phyloP scores from a whole-genome alignment of 2,329 filamentous ascomycete genomes.

The Pleomassaria siparia region DNA sequence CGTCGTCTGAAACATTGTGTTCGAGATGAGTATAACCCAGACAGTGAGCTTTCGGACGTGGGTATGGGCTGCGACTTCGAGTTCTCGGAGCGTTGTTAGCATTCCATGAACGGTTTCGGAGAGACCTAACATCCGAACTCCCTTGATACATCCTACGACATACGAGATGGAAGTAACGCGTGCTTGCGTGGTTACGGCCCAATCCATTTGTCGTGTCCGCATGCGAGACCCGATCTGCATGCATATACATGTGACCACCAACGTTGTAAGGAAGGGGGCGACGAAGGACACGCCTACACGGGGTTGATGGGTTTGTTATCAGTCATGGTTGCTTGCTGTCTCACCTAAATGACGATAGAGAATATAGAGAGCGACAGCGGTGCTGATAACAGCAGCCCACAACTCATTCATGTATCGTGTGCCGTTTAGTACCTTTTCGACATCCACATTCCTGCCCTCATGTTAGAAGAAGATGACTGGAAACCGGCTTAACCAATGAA shows the following conservation, averaged over 20 bases:
- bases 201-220: constrained; percentile 17
- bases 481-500: neutral
- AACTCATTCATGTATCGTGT: constrained; percentile 23
- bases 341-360: constrained; percentile 23
- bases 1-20: constrained; percentile 23
- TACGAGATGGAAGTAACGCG: constrained; percentile 24
- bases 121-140: constrained; percentile 28
- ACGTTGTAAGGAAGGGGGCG: constrained; percentile 21
- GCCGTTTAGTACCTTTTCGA: constrained; percentile 28
- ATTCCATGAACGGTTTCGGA: constrained; percentile 17
- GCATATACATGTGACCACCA: constrained; percentile 12
- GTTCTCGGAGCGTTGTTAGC: constrained; percentile 18
- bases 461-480: neutral
- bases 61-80: constrained; percentile 18
- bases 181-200: constrained; percentile 22
- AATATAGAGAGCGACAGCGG: constrained; percentile 23
- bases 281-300: constrained; percentile 20
- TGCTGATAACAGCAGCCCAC: constrained; percentile 22
- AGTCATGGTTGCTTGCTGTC: neutral
- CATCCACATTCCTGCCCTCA: constrained; percentile 22
- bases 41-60: constrained; percentile 14
- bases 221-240: constrained; percentile 17
- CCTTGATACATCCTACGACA: constrained; percentile 23
- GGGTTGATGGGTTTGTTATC: neutral
- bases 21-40: constrained; percentile 20